Evolutionary conservation across 2,329 filamentous ascomycete species (phyloP), one percentile per base, ranked within the genome.

Genomic region (Pseudocercospora ulei): DNA sequence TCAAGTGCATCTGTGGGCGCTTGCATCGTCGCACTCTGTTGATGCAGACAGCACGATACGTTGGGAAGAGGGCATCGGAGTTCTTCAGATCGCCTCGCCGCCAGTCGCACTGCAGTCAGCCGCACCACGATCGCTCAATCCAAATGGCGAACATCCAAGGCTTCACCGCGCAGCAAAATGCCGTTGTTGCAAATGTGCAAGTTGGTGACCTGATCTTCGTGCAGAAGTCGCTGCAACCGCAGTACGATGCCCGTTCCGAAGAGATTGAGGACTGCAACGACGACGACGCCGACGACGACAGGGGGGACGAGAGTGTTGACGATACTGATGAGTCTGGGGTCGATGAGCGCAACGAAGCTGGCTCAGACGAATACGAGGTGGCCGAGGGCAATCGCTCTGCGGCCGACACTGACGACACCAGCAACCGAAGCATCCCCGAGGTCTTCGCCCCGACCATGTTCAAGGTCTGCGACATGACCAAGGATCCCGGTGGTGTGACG

Each of bases 191-290:
- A 3, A 38, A 33, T 24, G 40, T 51, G 23, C 24, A 43, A 7
- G 34, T 47, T 16, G 53, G 51, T 28, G 43, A 49, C 20, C 23
- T 55, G 1, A 20, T 54, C 23, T 41, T 46, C 13, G 33, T 54
- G 7, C 9, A 44, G 12, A 45, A 39, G 30, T 18, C 36, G 9
- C 11, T 14, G 17, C 27, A 31, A 19, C 25, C 29, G 16, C 38
- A 44, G 14, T 31, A 37, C 14, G 39, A 42, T 9, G 39, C 45
- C 12, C 18, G 41, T 4, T 30, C 33, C 23, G 40, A 46, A 7
- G 40, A 39, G 5, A 42, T 42, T 2, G 40, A 35, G 2, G 38
- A 31, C 1, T 37, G 38, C 5, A 33, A 44, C 4, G 38, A 44
- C 3, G 43, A 39, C 24, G 38, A 38, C 7, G 30, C 28, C 12